A percentile compares a stretch with the other conserved stretches of the same genome.
These are phyloP conservation scores for Earliella scabrosa DNA, from an alignment of 1,284 basidiomycete species.

Conservation along the genomic window DNA sequence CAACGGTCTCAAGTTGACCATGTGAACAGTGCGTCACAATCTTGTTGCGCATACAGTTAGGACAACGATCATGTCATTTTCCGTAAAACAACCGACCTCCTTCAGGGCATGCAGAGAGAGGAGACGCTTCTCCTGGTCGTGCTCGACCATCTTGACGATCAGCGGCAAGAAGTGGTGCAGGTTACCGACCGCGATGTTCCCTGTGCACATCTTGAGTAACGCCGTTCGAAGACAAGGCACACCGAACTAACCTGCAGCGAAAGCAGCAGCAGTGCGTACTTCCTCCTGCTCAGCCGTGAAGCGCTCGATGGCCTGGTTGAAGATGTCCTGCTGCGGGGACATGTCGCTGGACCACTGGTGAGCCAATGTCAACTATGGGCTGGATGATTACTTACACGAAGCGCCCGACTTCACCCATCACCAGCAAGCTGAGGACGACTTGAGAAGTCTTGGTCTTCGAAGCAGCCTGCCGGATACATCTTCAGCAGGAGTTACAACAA, in stretches of 20 bases:
- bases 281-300: slow-evolving; percentile 84
- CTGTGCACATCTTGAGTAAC: not conserved
- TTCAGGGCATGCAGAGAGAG: slow-evolving; percentile 92
- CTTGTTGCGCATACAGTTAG: slow-evolving; percentile 41
- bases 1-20: slow-evolving; percentile 82
- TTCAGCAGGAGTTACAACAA: too few species aligned
- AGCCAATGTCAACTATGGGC: slow-evolving; percentile 1
- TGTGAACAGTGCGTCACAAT: slow-evolving; percentile 91
- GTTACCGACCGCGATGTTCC: slow-evolving; percentile 94
- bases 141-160: slow-evolving; percentile 83
- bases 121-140: slow-evolving; percentile 77
- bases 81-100: slow-evolving; percentile 57
- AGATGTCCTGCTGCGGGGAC: slow-evolving; percentile 76
- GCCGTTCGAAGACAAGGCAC: too few species aligned
- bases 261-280: slow-evolving; percentile 86
- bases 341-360: slow-evolving; percentile 65
- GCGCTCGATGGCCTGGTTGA: slow-evolving; percentile 72
- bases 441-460: slow-evolving; percentile 70
- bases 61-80: not conserved
- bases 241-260: slow-evolving; percentile 72
- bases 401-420: slow-evolving; percentile 90
- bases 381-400: slow-evolving; percentile 62
- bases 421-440: slow-evolving; percentile 82
- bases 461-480: slow-evolving; percentile 49
- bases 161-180: slow-evolving; percentile 84